Percentiles rank a stretch among this genome's conserved stretches.
Evolutionary conservation across 2,329 filamentous ascomycete genomes (phyloP).

Genomic region (Ophiocordyceps camponoti-rufipedis): DNA sequence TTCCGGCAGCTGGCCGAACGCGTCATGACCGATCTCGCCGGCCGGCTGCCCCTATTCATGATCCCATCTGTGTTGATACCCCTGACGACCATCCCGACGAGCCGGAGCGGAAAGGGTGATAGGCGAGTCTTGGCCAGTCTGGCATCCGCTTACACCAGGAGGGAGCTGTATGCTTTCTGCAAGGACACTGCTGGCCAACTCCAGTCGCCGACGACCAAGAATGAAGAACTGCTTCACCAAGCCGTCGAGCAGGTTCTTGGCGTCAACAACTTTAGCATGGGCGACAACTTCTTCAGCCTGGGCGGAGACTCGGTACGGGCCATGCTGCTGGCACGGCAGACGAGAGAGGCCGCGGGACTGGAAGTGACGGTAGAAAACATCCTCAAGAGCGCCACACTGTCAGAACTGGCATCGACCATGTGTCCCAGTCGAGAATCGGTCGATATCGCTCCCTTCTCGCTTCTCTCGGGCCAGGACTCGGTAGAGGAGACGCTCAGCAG

Average conservation of each 20-base stretch:
- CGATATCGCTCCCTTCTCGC: constrained; percentile 2
- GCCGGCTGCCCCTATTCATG: constrained; percentile 7
- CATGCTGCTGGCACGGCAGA: constrained; percentile 21
- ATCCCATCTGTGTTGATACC: constrained; percentile 5
- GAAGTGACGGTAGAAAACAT: constrained; percentile 2
- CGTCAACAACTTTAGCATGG: constrained; percentile 7
- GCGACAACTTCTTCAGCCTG: constrained; percentile 20
- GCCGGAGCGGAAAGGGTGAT: constrained; percentile 6
- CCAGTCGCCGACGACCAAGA: neutral
- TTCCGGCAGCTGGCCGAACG: neutral
- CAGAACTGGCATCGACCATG: constrained; percentile 1
- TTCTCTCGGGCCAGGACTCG: neutral
- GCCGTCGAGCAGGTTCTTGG: neutral
- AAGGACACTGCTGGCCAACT: neutral
- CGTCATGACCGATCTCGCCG: neutral
- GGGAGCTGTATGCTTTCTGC: neutral
- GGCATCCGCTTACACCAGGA: neutral
- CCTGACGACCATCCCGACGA: constrained; percentile 4
- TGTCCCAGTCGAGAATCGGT: neutral
- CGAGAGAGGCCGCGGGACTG: constrained; percentile 7
- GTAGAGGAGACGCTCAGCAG: neutral
- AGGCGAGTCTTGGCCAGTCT: constrained; percentile 1
- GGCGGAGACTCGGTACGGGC: constrained; percentile 26
- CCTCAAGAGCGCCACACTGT: constrained; percentile 1
- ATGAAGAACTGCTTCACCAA: neutral